phyloP scores from a whole-genome alignment of 2,329 filamentous ascomycete species.

The Knoxdaviesia proteae region DNA sequence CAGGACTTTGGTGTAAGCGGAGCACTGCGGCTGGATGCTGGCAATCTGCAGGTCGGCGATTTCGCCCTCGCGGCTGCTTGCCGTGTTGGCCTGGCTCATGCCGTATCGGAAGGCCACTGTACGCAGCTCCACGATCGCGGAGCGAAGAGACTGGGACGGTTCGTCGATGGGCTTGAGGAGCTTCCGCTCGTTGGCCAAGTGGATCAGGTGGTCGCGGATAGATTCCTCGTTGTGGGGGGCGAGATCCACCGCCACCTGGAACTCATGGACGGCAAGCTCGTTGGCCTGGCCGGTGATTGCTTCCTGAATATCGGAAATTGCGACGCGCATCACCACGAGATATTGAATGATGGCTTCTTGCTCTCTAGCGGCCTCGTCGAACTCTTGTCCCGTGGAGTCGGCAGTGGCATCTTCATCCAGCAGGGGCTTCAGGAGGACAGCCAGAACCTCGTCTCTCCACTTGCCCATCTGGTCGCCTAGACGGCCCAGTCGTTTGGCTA shows the following conservation, averaged over 20 bases:
- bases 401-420: conserved; percentile 59
- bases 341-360: conserved; percentile 84
- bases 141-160: no score
- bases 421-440: conserved; percentile 51
- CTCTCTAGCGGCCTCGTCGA: conserved; percentile 64
- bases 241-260: conserved; percentile 31
- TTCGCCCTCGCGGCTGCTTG: conserved; percentile 29
- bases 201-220: no score
- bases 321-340: conserved; percentile 53
- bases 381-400: conserved; percentile 74
- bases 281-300: conserved; percentile 62
- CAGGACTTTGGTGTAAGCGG: conserved; percentile 27
- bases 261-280: conserved; percentile 52
- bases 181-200: no score
- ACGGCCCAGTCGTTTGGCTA: conserved; percentile 46
- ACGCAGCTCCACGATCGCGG: no score
- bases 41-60: conserved; percentile 45
- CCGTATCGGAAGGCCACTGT: no score
- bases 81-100: no score
- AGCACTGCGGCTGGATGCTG: conserved; percentile 31
- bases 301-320: conserved; percentile 59
- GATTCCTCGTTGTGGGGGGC: no score
- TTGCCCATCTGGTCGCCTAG: conserved; percentile 52
- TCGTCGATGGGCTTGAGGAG: no score
- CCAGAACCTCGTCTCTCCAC: conserved; percentile 54